Conservation (phyloP, 192 early-diverging fungal genomes). For the Coemansia sp. region DNA sequence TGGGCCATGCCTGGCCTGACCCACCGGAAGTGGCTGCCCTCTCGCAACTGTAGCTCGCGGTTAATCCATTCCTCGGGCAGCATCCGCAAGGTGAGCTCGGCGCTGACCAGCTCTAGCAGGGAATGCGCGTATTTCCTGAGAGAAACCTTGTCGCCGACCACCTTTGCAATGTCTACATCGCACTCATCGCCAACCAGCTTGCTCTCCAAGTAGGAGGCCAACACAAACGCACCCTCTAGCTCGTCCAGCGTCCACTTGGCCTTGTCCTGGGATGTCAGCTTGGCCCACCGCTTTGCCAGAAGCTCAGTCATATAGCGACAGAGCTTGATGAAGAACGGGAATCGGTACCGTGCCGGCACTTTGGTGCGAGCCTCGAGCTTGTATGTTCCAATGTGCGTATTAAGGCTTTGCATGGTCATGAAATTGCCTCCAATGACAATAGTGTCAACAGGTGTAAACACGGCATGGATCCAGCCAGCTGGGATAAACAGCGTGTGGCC, state of each 20-base stretch:
- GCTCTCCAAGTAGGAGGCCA: constrained; percentile 50
- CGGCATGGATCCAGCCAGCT: constrained; percentile 95
- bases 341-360: constrained; percentile 78
- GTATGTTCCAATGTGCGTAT: constrained; percentile 68
- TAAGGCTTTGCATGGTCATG: constrained; percentile 65
- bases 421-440: constrained; percentile 95
- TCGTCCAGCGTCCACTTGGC: constrained; percentile 44
- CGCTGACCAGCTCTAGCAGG: constrained; percentile 23
- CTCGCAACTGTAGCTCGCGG: constrained; percentile 43
- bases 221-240: constrained; percentile 53
- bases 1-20: constrained; percentile 42
- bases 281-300: constrained; percentile 56
- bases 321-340: constrained; percentile 80
- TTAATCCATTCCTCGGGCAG: constrained; percentile 45
- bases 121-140: constrained; percentile 12
- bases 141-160: constrained; percentile 29
- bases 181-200: constrained; percentile 15
- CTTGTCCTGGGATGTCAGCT: constrained; percentile 13
- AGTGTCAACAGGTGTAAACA: constrained; percentile 80
- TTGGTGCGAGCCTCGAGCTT: constrained; percentile 75
- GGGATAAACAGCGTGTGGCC: constrained; percentile 94
- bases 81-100: constrained; percentile 35
- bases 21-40: constrained; percentile 48
- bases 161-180: constrained; percentile 21
- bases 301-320: constrained; percentile 75